Conservation (phyloP, 306 rosid species). For the Medicago lupulina region DNA sequence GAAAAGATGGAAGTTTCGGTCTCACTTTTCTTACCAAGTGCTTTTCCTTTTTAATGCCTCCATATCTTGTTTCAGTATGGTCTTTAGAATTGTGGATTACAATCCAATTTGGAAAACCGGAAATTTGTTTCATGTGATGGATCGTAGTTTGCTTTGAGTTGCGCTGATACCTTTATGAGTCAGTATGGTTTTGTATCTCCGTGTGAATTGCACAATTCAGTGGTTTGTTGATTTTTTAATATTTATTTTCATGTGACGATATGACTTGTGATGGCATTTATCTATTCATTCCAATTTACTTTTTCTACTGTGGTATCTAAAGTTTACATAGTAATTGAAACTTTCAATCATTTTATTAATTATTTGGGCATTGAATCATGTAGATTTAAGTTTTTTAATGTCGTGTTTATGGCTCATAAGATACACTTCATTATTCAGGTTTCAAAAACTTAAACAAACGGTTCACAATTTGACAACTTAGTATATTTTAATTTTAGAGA, state of each 20-base stretch:
- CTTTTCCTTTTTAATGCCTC: slow-evolving; percentile 19
- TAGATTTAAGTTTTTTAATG: neutral
- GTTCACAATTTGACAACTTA: neutral
- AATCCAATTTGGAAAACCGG: neutral
- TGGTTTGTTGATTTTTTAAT: neutral
- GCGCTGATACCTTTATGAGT: neutral
- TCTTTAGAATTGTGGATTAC: neutral
- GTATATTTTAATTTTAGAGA: slow-evolving; percentile 12
- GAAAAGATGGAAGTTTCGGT: neutral
- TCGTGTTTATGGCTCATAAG: neutral
- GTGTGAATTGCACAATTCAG: neutral
- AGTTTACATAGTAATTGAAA: slow-evolving; percentile 1
- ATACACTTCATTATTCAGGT: neutral
- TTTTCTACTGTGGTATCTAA: neutral
- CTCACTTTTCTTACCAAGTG: neutral
- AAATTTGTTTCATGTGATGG: neutral
- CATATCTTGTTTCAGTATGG: neutral
- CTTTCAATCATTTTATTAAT: slow-evolving; percentile 13
- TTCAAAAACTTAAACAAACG: slow-evolving; percentile 1
- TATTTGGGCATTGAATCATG: slow-evolving; percentile 10
- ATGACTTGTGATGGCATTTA: neutral
- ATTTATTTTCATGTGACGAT: neutral
- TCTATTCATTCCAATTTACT: neutral
- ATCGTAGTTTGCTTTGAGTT: neutral
- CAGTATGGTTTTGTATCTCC: neutral